phyloP scores from a whole-genome alignment of 2,329 filamentous ascomycete species.

The Cytospora piceae region DNA sequence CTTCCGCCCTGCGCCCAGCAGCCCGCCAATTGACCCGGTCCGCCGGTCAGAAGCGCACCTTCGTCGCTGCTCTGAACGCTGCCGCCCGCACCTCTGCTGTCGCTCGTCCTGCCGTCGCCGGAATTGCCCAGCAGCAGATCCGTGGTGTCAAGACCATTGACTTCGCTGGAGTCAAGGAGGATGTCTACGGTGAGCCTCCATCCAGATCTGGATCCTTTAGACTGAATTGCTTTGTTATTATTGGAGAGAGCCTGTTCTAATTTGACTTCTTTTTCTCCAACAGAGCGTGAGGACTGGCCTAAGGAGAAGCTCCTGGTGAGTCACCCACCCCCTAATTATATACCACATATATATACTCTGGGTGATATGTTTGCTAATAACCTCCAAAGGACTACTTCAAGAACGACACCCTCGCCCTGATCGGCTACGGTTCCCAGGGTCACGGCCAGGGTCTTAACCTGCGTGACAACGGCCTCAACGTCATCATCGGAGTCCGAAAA shows the following conservation, averaged over 20 bases:
- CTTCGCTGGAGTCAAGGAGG: conserved; percentile 94
- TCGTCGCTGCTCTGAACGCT: conserved; percentile 60
- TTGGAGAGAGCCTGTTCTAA: conserved; percentile 16
- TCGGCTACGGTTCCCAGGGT: conserved; percentile 96
- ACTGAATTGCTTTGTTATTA: conserved; percentile 18
- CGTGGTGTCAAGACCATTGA: conserved; percentile 98
- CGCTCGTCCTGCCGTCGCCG: conserved; percentile 53
- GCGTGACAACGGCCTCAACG: conserved; percentile 98
- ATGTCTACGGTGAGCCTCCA: conserved; percentile 76
- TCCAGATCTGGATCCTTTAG: background rate
- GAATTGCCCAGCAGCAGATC: conserved; percentile 61
- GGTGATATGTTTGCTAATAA: conserved; percentile 26
- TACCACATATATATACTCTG: conserved; percentile 29
- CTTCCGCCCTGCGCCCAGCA: conserved; percentile 67
- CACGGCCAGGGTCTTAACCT: conserved; percentile 99
- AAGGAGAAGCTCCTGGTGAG: conserved; percentile 94
- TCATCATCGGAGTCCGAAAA: conserved; percentile 98
- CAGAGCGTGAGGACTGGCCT: conserved; percentile 98
- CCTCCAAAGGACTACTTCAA: conserved; percentile 90
- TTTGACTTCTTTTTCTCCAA: conserved; percentile 27
- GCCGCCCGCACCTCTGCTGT: conserved; percentile 56
- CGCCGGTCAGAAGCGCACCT: conserved; percentile 64
- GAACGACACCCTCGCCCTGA: conserved; percentile 97
- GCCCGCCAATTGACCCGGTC: conserved; percentile 66
- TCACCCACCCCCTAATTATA: conserved; percentile 39